Evolutionary conservation across 2,329 filamentous ascomycete species (phyloP).

Genomic region (Botrytis pseudocinerea): DNA sequence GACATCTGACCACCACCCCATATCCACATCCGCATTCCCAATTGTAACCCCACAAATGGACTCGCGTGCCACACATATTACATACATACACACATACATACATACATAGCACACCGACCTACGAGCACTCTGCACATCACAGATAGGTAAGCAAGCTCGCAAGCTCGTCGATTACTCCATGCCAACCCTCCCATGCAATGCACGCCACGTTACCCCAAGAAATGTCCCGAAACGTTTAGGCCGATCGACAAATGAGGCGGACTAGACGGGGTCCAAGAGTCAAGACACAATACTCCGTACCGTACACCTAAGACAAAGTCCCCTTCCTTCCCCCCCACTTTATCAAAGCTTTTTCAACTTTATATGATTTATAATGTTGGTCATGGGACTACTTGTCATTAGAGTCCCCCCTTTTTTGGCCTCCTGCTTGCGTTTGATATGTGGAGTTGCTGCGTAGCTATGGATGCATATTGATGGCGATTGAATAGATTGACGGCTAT

Average conservation of each 20-base stretch:
- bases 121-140: background rate
- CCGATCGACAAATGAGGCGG: background rate
- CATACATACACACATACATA: no score
- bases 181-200: background rate
- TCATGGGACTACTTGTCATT: background rate
- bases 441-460: background rate
- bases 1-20: conserved; percentile 1
- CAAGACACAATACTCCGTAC: background rate
- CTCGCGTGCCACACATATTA: background rate
- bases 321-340: background rate
- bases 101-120: background rate
- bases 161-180: background rate
- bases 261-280: background rate
- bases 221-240: background rate
- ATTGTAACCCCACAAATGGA: background rate
- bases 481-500: background rate
- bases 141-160: background rate
- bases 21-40: background rate
- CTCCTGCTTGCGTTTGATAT: background rate
- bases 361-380: background rate
- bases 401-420: no score
- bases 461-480: background rate
- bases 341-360: background rate
- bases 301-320: background rate
- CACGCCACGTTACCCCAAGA: background rate